Base-by-base conservation (phyloP, 768 basidiomycete species). In the Xanthoconium stramineum region DNA sequence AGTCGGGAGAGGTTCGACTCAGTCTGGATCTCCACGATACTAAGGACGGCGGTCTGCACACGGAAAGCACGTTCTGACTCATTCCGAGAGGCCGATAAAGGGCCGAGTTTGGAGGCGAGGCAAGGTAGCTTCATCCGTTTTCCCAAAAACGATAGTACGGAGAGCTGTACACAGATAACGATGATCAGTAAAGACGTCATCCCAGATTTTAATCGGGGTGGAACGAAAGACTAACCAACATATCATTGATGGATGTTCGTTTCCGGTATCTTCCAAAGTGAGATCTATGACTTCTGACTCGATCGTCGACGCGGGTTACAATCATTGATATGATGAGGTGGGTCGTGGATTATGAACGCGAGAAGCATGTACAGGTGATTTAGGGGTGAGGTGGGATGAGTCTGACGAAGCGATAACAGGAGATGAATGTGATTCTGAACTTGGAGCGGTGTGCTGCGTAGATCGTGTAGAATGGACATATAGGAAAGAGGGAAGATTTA, bases 221-320 rank as follows among this genome's bases (percentile, higher is more conserved):
- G 14, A 50, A 42, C 1, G 20, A 45, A 58, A 52, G 36, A 69
- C 67, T 60, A 17, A 69, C 69, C 57, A 60, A 42, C 35, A 57
- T 29, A 5, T 56, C 47, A 1, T 46, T 20, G 20, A 58, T 38
- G 5, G 28, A 32, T 3, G 52, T 43, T 61, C 68, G 10, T 66
- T 66, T 28, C 65, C 56, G 29, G 64, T 64, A 62, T 71, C 64
- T 24, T 54, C 59, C 19, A 49, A 33, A 38, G 61, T 67, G 56
- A 62, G 67, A 53, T 67, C 62, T 53, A 64, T 68, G 4, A 61
- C 47, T 1, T 62, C 61, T 12, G 59, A 52, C 2, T 59, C 29
- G 5, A 19, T 40, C 28, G 33, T 45, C 3, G 47, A 49, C 20
- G 46, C 17, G 35, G 44, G 24, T 36, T 35, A 50, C 11, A 17